Conservation (phyloP, 2,329 filamentous ascomycete species). For the Calonectria crousiana region DNA sequence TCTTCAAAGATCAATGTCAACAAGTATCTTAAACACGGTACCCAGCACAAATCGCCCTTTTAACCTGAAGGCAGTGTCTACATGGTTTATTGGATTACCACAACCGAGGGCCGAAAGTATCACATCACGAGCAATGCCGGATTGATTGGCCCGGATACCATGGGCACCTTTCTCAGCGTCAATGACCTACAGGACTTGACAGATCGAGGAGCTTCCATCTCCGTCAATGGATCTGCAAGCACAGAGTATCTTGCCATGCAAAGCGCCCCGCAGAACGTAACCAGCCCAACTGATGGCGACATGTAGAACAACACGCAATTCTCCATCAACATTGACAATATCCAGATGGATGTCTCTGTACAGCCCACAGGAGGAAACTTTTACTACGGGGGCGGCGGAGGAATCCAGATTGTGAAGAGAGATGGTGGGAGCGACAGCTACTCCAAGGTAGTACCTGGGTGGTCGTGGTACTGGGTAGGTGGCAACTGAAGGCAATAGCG, state of each 20-base stretch:
- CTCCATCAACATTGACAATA: not conserved
- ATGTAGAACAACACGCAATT: not conserved
- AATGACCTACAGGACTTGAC: not conserved
- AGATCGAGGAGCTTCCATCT: not conserved
- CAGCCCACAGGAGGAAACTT: not conserved
- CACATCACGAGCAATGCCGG: not conserved
- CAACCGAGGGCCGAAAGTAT: not conserved
- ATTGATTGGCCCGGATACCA: not conserved
- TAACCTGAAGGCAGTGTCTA: not conserved
- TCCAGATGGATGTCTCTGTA: not conserved
- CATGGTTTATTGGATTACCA: not conserved
- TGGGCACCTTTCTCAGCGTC: not conserved
- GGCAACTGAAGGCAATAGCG: too few species aligned
- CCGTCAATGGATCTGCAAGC: not conserved
- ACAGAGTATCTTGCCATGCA: not conserved
- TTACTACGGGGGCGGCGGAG: not conserved
- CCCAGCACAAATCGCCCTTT: not conserved
- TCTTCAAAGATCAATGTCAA: not conserved
- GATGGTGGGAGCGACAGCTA: not conserved
- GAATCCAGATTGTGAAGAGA: not conserved
- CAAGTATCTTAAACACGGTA: not conserved
- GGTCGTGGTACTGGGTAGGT: conserved; percentile 1
- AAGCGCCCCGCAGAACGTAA: not conserved
- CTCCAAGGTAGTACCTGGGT: not conserved
- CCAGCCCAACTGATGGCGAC: not conserved